Evolutionary conservation across 2,329 filamentous ascomycete genomes (phyloP).

Genomic region (Orbilia oligospora): DNA sequence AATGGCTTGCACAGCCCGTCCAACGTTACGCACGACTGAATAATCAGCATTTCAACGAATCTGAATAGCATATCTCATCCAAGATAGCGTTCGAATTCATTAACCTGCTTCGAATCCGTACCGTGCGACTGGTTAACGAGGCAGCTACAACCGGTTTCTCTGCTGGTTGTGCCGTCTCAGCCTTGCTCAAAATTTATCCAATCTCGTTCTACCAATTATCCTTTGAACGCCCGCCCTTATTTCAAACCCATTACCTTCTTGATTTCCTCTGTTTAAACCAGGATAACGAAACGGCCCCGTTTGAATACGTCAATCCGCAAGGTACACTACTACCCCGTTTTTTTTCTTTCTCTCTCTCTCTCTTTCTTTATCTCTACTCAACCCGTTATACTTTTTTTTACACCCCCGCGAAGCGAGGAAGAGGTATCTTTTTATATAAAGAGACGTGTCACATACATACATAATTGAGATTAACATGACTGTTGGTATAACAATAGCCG

Average conservation of each 20-base stretch:
- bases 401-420: background rate
- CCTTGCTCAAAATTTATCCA: constrained; percentile 39
- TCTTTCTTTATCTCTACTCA: background rate
- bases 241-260: constrained; percentile 12
- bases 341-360: background rate
- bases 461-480: constrained; percentile 36
- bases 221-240: constrained; percentile 8
- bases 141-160: constrained; percentile 12
- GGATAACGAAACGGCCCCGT: constrained; percentile 26
- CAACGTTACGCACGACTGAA: constrained; percentile 22
- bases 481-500: constrained; percentile 30
- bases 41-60: constrained; percentile 1
- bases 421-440: background rate
- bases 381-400: background rate
- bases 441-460: background rate
- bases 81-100: background rate
- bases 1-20: constrained; percentile 29
- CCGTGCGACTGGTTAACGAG: constrained; percentile 13
- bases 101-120: background rate
- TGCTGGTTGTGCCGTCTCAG: constrained; percentile 33
- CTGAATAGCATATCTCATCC: background rate
- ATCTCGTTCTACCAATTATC: constrained; percentile 30
- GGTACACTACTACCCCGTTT: constrained; percentile 14
- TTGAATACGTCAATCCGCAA: constrained; percentile 33
- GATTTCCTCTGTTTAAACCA: background rate